Evolutionary conservation across 192 early-diverging fungal genomes (phyloP).

Genomic region (Endogone sp.): DNA sequence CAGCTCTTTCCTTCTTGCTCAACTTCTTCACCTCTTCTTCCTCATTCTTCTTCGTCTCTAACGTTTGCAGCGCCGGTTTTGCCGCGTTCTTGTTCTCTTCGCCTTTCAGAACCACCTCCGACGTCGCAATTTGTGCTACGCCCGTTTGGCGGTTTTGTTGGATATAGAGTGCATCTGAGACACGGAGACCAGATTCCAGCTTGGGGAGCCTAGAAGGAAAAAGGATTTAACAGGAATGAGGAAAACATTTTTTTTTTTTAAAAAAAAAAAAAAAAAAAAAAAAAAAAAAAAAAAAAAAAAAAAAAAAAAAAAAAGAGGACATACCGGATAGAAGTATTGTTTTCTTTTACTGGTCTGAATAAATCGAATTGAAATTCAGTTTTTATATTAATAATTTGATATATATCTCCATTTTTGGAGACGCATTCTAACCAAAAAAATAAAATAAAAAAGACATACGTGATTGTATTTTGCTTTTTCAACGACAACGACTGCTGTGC

Average conservation of each 20-base stretch:
- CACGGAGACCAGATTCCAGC: constrained; percentile 32
- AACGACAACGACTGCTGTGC: constrained; percentile 30
- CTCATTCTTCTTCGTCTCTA: constrained; percentile 27
- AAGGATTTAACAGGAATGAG: background rate
- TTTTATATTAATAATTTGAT: too few relatives aligned
- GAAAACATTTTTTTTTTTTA: background rate
- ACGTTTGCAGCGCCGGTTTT: background rate
- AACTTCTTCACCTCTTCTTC: constrained; percentile 30
- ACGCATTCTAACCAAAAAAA: background rate
- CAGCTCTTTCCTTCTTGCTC: background rate
- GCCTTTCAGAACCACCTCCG: constrained; percentile 26
- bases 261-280: background rate
- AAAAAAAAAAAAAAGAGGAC: too few relatives aligned
- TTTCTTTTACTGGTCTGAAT: too few relatives aligned
- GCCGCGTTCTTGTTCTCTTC: constrained; percentile 12
- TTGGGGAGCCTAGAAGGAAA: constrained; percentile 23
- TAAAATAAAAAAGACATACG: constrained; percentile 9
- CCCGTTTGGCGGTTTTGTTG: constrained; percentile 19
- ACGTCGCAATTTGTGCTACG: constrained; percentile 19
- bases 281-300: constrained; percentile 3
- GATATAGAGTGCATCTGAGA: constrained; percentile 31
- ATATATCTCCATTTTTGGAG: too few relatives aligned
- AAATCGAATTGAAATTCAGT: too few relatives aligned
- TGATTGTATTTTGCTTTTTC: constrained; percentile 16
- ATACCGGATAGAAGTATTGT: too few relatives aligned